Base-by-base conservation (phyloP, 352 stramenopile genomes). In the Phytopythium oedochilum region DNA sequence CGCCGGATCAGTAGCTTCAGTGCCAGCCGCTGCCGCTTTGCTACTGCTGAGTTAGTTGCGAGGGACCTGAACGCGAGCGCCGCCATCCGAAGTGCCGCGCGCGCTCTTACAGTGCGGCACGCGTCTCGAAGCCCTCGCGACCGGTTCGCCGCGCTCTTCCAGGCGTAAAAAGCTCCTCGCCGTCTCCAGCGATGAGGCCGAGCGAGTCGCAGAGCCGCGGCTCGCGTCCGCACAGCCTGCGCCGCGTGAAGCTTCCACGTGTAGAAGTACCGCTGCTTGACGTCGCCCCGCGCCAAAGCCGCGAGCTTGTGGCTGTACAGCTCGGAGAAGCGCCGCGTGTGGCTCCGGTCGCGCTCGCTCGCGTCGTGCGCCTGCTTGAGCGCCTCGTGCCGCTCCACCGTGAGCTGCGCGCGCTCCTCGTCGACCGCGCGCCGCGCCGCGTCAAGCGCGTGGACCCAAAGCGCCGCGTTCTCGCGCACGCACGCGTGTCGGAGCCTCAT, bases 371-470 rank as follows among this genome's bases (percentile, higher is more conserved):
- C n/a, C 22, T 55, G 29, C 15, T 29, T 22, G 5, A 55, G 32
- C 17, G 36, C 34, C 6, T 11, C 25, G 23, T 43, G 22, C 0
- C 35, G 49, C 11, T 45, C 34, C 9, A 2, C 4, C 9, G n/a
- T 23, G 25, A 55, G 49, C 36, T 46, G 49, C 22, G 35, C 49
- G 34, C 22, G 32, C 49, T 55, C 49, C 17, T 55, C 49, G 25
- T 55, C 35, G 11, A 55, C 32, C 4, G 49, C 49, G 3, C 26
- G 34, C 5, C 49, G 36, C 28, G 49, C 49, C 11, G 49, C 22
- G n/a, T 44, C 35, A 8, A 55, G 49, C 12, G 35, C 35, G 6
- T 34, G 20, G 8, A 31, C 25, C 32, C 34, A 45, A 7, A 35
- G 2, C 15, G 25, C 12, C 3, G 49, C 49, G 22, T 18, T 25